A percentile compares a stretch with the other conserved stretches of the same genome.
These are phyloP conservation scores for Collybia nuda DNA, from an alignment of 768 basidiomycete species.

Conservation along the genomic window DNA sequence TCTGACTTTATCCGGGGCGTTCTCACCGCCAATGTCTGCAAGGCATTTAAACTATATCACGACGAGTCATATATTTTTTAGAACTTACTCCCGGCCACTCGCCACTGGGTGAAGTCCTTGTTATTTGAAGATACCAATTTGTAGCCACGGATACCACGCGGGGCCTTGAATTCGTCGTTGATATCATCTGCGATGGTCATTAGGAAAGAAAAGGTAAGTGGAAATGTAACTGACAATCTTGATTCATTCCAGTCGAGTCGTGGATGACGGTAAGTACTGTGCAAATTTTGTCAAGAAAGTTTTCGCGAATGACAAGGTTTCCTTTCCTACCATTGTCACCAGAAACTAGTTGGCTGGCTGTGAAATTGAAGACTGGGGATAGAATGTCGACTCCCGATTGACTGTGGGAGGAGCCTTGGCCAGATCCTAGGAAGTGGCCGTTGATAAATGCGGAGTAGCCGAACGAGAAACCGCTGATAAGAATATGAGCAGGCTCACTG, in stretches of 20 bases:
- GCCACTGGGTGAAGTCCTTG: slow-evolving; percentile 34
- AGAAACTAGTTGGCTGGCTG: slow-evolving; percentile 23
- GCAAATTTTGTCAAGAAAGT: neutral
- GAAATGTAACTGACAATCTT: slow-evolving; percentile 26
- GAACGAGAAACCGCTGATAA: slow-evolving; percentile 36
- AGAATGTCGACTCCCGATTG: slow-evolving; percentile 32
- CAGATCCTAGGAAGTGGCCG: slow-evolving; percentile 40
- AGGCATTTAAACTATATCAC: neutral
- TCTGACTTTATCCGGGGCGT: slow-evolving; percentile 54
- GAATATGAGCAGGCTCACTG: neutral
- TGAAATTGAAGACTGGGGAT: slow-evolving; percentile 32
- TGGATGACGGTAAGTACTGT: slow-evolving; percentile 33
- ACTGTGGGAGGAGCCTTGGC: slow-evolving; percentile 33
- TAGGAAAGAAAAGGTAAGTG: neutral
- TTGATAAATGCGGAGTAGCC: slow-evolving; percentile 46
- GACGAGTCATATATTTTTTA: too few relatives aligned
- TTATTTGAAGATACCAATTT: slow-evolving; percentile 35
- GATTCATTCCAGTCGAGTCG: slow-evolving; percentile 35
- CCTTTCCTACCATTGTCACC: slow-evolving; percentile 25
- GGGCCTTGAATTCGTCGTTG: slow-evolving; percentile 49
- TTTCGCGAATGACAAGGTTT: neutral
- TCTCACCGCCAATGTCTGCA: slow-evolving; percentile 35
- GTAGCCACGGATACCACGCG: slow-evolving; percentile 70
- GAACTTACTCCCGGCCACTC: slow-evolving; percentile 36
- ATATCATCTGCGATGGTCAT: slow-evolving; percentile 24